Evolutionary conservation across 306 rosid genomes (phyloP), one percentile per base, ranked within the genome.

Genomic region (Quercus gilva): DNA sequence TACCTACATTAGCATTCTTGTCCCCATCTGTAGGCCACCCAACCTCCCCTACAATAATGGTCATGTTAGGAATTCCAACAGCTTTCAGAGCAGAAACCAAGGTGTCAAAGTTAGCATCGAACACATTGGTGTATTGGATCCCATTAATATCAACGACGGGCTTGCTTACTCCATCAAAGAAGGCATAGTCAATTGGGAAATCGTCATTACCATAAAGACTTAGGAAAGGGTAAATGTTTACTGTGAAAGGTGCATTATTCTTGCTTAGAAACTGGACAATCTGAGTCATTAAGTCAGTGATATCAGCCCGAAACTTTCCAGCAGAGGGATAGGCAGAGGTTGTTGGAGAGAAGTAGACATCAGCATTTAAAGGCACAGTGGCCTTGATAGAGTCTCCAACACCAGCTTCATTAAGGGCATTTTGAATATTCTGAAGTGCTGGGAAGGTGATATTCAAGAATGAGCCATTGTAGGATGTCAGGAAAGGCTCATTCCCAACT

Each of bases 21-120:
- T 95, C 98, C 0, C 99, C 99, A 6, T 93, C 96, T 2, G 99
- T 95, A 1, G 99, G 99, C 99, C 99, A 95, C 55, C 99, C 99
- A 74, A 95, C 99, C 85, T 95, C 99, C 59, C 99, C 99, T 1
- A 95, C 99, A 79, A 95, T 43, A 72, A 95, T 85, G 31, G 97
- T 65, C 85, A 89, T 69, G 83, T 95, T 80, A 1, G 92, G 94
- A 12, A 25, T 87, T 51, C 96, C 99, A 1, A 15, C 91, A 0
- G 89, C 91, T 80, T 86, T 93, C 75, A 95, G 84, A 69, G 99
- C 89, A 5, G 98, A 83, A 68, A 92, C 99, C 74, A 95, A 80
- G 37, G 99, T 95, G 65, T 95, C 99, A 12, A 93, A 95, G 76
- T 95, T 95, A 5, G 99, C 99, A 60, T 95, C 98, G 0, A 95